Conservation (phyloP, 345 rosid genomes). For the Viola odorata region DNA sequence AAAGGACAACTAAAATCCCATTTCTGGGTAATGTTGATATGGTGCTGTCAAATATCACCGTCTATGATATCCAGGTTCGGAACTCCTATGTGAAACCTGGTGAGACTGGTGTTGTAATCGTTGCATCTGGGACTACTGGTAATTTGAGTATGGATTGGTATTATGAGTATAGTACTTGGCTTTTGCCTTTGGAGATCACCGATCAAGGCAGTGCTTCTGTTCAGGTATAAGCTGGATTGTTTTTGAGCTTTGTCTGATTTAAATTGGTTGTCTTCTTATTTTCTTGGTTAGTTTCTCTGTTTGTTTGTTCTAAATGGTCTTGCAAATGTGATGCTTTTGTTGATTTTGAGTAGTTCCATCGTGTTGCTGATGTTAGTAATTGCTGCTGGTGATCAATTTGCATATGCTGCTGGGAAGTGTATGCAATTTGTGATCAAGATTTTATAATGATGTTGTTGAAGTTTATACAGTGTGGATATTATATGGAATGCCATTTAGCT, state of each 20-base stretch:
- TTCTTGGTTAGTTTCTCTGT: not conserved
- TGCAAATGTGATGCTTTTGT: not conserved
- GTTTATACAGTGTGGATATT: too few species aligned
- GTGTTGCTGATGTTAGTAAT: not conserved
- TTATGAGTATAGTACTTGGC: conserved; percentile 68
- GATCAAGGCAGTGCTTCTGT: conserved; percentile 80
- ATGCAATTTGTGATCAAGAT: not conserved
- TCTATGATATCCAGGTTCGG: conserved; percentile 58
- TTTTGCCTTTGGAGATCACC: conserved; percentile 58
- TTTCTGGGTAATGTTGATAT: conserved; percentile 65
- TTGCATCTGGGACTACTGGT: conserved; percentile 79
- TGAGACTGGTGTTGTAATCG: conserved; percentile 62
- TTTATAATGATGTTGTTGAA: too few species aligned
- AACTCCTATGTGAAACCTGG: conserved; percentile 72
- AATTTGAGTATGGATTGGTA: conserved; percentile 85
- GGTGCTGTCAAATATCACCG: conserved; percentile 56
- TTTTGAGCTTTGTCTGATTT: not conserved
- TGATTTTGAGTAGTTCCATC: not conserved
- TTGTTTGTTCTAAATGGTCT: not conserved
- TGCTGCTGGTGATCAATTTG: not conserved
- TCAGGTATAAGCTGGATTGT: conserved; percentile 42
- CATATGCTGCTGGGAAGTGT: not conserved
- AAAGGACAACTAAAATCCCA: conserved; percentile 50
- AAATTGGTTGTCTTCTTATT: not conserved
- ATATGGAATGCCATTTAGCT: too few species aligned